Base-by-base conservation (phyloP, 2,329 filamentous ascomycete genomes). In the Cercospora zeae-maydis region DNA sequence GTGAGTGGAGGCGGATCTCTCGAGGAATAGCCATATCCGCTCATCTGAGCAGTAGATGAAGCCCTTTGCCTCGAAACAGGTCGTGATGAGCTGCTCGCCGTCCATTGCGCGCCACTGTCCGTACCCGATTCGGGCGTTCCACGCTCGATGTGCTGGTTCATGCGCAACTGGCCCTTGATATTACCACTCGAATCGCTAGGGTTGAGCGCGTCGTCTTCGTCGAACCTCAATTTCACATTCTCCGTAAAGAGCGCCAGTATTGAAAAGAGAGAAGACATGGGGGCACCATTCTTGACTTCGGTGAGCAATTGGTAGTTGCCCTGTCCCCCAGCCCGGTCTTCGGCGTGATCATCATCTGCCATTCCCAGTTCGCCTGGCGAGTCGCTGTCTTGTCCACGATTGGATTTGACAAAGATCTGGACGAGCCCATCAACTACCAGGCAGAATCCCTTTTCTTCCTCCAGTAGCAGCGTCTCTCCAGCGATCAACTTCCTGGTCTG, bases 381-480 rank as follows among this genome's bases (percentile, higher is more conserved):
- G 4, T 70, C 68, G n/a, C 64, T 39, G 51, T 80, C 79, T 58
- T 83, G 61, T 24, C 53, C 80, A 42, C 84, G 82, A 47, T 88
- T 87, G 1, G 93, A 97, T 75, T 97, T 98, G 76, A 99, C 95
- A 75, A 98, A 99, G 59, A 99, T 98, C 76, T 99, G 92, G 0
- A 99, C 93, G 30, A 96, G 78, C 1, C 95, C 95, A 77, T 99
- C 95, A 2, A 99, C 96, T 4, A 99, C 95, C 62, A 99, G 83
- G 75, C 95, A 99, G 72, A 99, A 99, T 0, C 95, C 95, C 72
- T 99, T 96, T 73, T 99, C 95, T 75, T 99, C 95, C 77, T 99
- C 95, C 33, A 99, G 81, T 68, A 97, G 87, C 70, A 99, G 82
- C 0, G 95, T 99, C 77, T 99, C 95, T 31, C 95, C 95, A 4